These are phyloP conservation scores for Simmondsia chinensis DNA, from an alignment of 148 eudicot genomes.

Conservation along the genomic window DNA sequence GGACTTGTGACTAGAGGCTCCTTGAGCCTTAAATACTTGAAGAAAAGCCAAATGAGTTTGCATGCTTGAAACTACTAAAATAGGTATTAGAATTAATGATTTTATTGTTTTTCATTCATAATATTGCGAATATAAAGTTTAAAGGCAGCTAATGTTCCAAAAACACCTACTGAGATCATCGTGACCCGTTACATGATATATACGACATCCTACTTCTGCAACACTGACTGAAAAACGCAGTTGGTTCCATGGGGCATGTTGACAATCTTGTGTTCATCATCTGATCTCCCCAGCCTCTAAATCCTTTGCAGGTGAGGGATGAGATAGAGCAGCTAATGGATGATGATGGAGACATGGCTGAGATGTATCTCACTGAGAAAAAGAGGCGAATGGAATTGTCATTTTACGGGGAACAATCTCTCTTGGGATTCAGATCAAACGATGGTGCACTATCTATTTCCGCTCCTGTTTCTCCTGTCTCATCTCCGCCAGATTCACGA, in stretches of 20 bases:
- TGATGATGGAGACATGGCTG: constrained; percentile 99
- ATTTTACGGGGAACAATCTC: constrained; percentile 70
- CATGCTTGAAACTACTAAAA: too few relatives aligned
- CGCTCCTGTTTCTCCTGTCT: constrained; percentile 93
- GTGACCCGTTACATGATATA: too few relatives aligned
- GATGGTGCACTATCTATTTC: constrained; percentile 61
- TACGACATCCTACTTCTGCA: too few relatives aligned
- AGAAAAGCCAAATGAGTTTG: too few relatives aligned
- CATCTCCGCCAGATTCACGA: constrained; percentile 60
- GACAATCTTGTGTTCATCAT: neutral
- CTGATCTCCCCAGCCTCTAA: neutral
- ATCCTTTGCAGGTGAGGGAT: constrained; percentile 67
- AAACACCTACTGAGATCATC: too few relatives aligned
- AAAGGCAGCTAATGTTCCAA: too few relatives aligned
- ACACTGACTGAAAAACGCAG: too few relatives aligned
- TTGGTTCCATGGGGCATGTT: neutral
- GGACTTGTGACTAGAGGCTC: too few relatives aligned
- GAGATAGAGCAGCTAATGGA: constrained; percentile 99
- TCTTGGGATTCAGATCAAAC: constrained; percentile 47
- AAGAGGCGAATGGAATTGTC: constrained; percentile 67
- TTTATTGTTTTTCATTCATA: too few relatives aligned
- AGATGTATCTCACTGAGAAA: constrained; percentile 97
- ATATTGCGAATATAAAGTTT: too few relatives aligned
- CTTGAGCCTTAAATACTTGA: too few relatives aligned
- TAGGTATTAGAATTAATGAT: too few relatives aligned